A percentile compares a stretch with the other conserved stretches of the same genome.
Evolutionary conservation across 2,329 filamentous ascomycete species (phyloP).

Genomic region (Penicillium concentricum): DNA sequence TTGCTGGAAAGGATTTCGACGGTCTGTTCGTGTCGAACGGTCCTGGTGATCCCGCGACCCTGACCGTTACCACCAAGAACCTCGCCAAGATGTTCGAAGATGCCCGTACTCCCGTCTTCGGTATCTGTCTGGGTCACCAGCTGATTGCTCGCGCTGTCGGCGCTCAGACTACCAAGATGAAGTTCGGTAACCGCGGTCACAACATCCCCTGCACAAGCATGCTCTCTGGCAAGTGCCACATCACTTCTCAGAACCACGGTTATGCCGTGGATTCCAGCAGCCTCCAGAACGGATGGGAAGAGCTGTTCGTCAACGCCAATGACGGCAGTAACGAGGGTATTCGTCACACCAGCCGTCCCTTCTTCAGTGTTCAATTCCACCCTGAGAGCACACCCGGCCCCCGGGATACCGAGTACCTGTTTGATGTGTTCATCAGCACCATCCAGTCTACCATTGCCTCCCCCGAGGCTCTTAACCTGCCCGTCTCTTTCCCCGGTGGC

Average conservation of each 20-base stretch:
- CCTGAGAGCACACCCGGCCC: constrained; percentile 95
- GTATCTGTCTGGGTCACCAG: constrained; percentile 95
- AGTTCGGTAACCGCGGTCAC: constrained; percentile 97
- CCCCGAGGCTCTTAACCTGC: constrained; percentile 63
- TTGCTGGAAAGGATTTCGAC: constrained; percentile 82
- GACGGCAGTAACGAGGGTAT: constrained; percentile 98
- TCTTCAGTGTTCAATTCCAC: constrained; percentile 99
- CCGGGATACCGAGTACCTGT: constrained; percentile 91
- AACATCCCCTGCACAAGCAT: constrained; percentile 98
- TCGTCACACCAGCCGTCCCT: constrained; percentile 77
- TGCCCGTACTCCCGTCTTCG: constrained; percentile 83
- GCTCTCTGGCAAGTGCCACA: constrained; percentile 94
- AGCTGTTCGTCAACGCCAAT: constrained; percentile 97
- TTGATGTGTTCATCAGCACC: constrained; percentile 91
- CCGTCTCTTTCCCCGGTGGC: constrained; percentile 86
- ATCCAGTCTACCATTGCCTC: constrained; percentile 71
- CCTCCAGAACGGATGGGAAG: constrained; percentile 77
- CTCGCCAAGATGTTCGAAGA: constrained; percentile 73
- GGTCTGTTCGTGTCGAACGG: constrained; percentile 98
- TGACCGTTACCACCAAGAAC: constrained; percentile 74
- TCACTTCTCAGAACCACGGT: constrained; percentile 98
- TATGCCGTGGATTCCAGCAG: constrained; percentile 83
- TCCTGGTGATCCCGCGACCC: constrained; percentile 87
- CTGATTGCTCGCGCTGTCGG: constrained; percentile 85
- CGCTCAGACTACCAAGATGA: constrained; percentile 89